Base-by-base conservation (phyloP, 768 basidiomycete species). In the Termitomyces sp. region DNA sequence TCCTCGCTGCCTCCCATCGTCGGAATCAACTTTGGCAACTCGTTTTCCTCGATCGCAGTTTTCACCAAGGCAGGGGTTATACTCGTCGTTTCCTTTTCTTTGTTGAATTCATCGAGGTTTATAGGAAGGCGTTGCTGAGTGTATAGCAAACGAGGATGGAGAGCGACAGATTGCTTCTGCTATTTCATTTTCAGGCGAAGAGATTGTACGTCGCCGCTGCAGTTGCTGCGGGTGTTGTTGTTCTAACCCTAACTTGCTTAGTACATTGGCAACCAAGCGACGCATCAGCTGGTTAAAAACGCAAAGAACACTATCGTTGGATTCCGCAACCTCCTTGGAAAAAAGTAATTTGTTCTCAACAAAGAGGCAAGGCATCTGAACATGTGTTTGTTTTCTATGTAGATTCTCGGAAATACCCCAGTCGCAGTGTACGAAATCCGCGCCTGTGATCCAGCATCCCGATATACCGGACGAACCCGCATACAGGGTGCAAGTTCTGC, bases 61-160 rank as follows among this genome's bases (percentile, higher is more conserved):
- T 87, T 97, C 68, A 92, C 90, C 65, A 98, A 97, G 82, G 94
- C 90, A 49, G 26, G 82, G 18, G 7, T 13, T 55, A 16, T n/a
- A 46, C 18, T 38, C 16, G 30, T 26, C 2, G 1, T 24, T 20
- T 16, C 2, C 4, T 12, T 20, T 12, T 53, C 40, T 20, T 28
- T 9, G 28, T 16, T 38, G 26, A 44, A 53, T 26, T 36, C 46
- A 45, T 1, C 12, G 44, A 7, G 38, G 5, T 54, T 1, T 18
- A 54, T 55, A 95, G 93, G 94, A 97, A 73, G 92, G 92, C 13
- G 77, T 90, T 32, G 88, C 95, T 44, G 92, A 94, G 68, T 96
- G 92, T 69, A 98, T 98, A 60, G 97, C 95, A 6, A 98, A 98
- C 70, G 95, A 98, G 69, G 96, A 98, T 69, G 96, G 97, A 32